Evolutionary conservation across 441 rosid species (phyloP), one percentile per base, ranked within the genome.

Genomic region (Adansonia rubrostipa): DNA sequence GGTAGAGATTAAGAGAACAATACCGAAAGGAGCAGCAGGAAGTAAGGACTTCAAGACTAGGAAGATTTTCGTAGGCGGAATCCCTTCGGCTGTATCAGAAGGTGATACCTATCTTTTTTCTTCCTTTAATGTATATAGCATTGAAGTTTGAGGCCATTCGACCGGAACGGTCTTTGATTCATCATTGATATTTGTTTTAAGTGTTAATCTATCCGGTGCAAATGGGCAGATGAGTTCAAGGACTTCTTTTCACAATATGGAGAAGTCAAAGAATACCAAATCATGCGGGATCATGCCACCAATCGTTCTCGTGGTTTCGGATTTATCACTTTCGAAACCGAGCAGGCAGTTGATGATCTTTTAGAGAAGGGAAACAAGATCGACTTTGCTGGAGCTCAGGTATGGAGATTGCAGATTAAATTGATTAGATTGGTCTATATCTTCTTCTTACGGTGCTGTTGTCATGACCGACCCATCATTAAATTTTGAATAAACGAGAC

Each of bases 1-100:
- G 99, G 99, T 95, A 68, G 99, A 95, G 86, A 96, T 96, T 78
- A 96, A 94, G 84, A 82, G 95, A 79, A 93, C 98, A 0, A 96
- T 96, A 74, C 97, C 99, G 0, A 92, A 92, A 83, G 99, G 98
- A 60, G 87, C 97, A 9, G 77, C 78, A 66, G 92, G 92, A 51
- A 88, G 97, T 40, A 92, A 82, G 20, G 93, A 87, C 74, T 86
- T 89, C 83, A 89, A 85, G 85, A 91, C 95, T 7, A 91, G 84
- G 84, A 91, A 91, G 87, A 89, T 91, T 71, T 91, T 91, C 84
- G 93, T 91, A 20, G 95, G 95, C 74, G 95, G 95, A 54, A 89
- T 91, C 65, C 95, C 95, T 56, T 75, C 92, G 7, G 70, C 88
- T 22, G 91, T 91, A 28, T 84, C 86, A 69, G 95, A 91, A 85